Percentiles rank a stretch among this genome's conserved stretches.
Conservation (phyloP, 768 basidiomycete species). For the Leccinum variicolor region DNA sequence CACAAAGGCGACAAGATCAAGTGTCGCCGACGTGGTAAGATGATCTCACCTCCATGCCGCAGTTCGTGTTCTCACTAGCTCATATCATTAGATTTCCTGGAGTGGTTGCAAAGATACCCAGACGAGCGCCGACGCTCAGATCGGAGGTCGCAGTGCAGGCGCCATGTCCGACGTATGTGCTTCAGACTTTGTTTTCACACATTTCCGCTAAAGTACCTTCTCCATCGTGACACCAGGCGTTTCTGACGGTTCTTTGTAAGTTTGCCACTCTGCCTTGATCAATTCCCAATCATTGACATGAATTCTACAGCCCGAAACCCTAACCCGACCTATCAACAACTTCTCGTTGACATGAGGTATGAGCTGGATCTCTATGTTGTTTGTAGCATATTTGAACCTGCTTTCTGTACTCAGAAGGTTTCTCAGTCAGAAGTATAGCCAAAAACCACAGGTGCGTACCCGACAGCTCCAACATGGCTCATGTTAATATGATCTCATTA, state of each 20-base stretch:
- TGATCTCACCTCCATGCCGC: neutral
- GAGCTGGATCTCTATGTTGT: neutral
- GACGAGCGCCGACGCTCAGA: conserved; percentile 75
- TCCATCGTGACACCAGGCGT: conserved; percentile 38
- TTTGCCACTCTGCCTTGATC: neutral
- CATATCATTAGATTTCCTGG: conserved; percentile 63
- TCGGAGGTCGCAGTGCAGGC: conserved; percentile 64
- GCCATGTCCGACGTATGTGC: conserved; percentile 74
- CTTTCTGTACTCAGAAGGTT: conserved; percentile 29
- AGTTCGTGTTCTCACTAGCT: neutral
- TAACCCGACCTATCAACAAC: conserved; percentile 50
- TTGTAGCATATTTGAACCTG: neutral
- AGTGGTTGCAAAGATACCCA: conserved; percentile 80
- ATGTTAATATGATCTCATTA: conserved; percentile 12
- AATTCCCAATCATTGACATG: neutral
- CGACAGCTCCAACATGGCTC: neutral
- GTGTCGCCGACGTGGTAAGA: conserved; percentile 83
- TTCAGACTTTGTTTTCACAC: neutral
- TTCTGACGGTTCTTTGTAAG: conserved; percentile 54
- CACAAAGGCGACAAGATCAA: conserved; percentile 63
- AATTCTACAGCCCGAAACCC: conserved; percentile 37
- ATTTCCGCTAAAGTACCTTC: neutral
- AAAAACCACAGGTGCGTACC: conserved; percentile 49
- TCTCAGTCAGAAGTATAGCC: conserved; percentile 46
- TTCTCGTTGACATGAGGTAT: conserved; percentile 45